Evolutionary conservation across 371 early-diverging fungal species (phyloP), one percentile per base, ranked within the genome.

Genomic region (Nematocida sp.): DNA sequence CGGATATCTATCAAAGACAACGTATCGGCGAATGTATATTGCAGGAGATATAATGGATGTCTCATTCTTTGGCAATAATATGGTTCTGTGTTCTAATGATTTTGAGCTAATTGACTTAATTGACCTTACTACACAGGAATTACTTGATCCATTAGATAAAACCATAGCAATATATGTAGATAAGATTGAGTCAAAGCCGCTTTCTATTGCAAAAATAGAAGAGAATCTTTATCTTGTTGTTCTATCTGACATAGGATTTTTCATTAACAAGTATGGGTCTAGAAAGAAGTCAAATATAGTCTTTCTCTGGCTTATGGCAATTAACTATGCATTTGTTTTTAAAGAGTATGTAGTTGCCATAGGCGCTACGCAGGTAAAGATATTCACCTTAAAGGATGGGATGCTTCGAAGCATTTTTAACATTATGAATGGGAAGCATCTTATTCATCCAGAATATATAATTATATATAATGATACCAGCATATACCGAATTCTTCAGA

Each of bases 71-170:
- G 71, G 67, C 2, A 78, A 70, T 0, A 70, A 83, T 40, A 72
- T 88, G 27, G 76, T 85, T 42, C 82, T 88, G 47, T 85, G 85
- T 39, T 86, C 84, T 46, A 86, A 85, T 61, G 84, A 86, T 62
- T 88, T 88, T 84, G 88, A 88, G 66, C 84, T 86, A 54, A 83
- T 88, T 20, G 86, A 88, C 58, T 67, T 84, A 47, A 72, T 84
- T 11, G 83, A 86, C 15, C 82, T 88, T 18, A 82, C 81, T 42
- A 86, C 87, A 3, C 85, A 86, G 62, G 85, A 85, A 25, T 62
- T 88, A 1, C 62, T 88, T n/a, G 85, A 86, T 44, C 60, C 73
- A 4, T 70, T 81, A 4, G 86, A 86, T 66, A 74, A 83, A 40
- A 82, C 60, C 47, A 74, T 85, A 20, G 69, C 70, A 18, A 27